Percentiles rank a stretch among this genome's conserved stretches.
phyloP scores from a whole-genome alignment of 495 filamentous ascomycete genomes.

The Thozetella sp. region DNA sequence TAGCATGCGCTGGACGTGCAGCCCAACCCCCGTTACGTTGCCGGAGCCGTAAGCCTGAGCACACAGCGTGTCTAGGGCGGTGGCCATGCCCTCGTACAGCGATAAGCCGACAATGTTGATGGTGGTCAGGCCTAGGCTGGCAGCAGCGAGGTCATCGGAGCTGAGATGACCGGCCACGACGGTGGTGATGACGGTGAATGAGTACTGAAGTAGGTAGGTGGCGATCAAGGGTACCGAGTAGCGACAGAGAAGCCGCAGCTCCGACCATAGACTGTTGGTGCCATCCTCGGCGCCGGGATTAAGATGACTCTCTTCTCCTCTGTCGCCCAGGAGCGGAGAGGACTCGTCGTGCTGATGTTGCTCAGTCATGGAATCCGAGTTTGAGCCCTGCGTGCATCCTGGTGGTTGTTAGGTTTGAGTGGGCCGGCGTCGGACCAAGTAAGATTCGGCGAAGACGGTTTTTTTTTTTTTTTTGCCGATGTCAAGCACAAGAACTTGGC shows the following conservation, averaged over 20 bases:
- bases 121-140: slow-evolving; percentile 29
- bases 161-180: slow-evolving; percentile 70
- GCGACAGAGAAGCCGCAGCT: slow-evolving; percentile 31
- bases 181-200: slow-evolving; percentile 69
- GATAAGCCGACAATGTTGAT: slow-evolving; percentile 73
- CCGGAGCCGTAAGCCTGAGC: slow-evolving; percentile 78
- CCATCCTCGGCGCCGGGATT: no score
- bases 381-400: no score
- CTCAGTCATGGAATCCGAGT: no score
- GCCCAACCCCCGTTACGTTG: slow-evolving; percentile 65
- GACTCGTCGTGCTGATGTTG: no score
- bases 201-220: slow-evolving; percentile 77
- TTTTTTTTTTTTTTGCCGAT: no score
- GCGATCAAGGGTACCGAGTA: slow-evolving; percentile 67
- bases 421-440: no score
- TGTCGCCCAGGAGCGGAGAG: no score
- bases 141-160: slow-evolving; percentile 64
- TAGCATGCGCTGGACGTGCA: slow-evolving; percentile 75
- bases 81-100: slow-evolving; percentile 71
- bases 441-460: no score
- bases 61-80: slow-evolving; percentile 75
- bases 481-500: no score
- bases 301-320: no score
- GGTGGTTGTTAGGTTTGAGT: no score
- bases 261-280: no score